Conservation (phyloP, 306 rosid genomes). For the Begonia peltatifolia region DNA sequence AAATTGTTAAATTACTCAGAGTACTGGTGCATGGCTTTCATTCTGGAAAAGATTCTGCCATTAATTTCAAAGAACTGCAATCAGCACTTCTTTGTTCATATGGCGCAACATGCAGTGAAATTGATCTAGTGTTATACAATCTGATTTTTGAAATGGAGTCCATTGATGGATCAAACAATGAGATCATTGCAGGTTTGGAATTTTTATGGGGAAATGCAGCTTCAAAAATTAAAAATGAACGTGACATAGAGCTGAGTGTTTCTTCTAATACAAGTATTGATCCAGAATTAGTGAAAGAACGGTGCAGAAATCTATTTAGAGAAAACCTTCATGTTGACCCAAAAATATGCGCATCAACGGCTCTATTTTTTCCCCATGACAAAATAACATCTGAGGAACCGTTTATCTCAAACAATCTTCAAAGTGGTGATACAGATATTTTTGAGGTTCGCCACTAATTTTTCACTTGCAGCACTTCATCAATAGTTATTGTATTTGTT, state of each 20-base stretch:
- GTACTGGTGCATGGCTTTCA: constrained; percentile 30
- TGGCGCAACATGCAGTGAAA: constrained; percentile 46
- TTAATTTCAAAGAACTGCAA: constrained; percentile 49
- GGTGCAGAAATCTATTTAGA: constrained; percentile 41
- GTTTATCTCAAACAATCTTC: constrained; percentile 21
- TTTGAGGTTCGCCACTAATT: constrained; percentile 19
- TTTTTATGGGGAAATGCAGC: constrained; percentile 41
- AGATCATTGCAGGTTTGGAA: constrained; percentile 21
- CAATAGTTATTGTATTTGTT: neutral
- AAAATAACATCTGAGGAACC: constrained; percentile 30
- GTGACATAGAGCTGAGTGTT: constrained; percentile 20
- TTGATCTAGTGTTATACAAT: constrained; percentile 52
- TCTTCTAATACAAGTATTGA: constrained; percentile 19
- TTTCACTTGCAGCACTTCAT: neutral
- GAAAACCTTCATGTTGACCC: constrained; percentile 65
- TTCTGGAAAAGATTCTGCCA: constrained; percentile 26
- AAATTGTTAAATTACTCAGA: constrained; percentile 51
- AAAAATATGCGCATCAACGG: constrained; percentile 57
- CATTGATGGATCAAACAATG: constrained; percentile 21
- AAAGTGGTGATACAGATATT: constrained; percentile 14
- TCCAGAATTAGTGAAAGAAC: constrained; percentile 44
- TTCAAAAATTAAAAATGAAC: constrained; percentile 26
- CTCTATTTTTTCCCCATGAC: constrained; percentile 59
- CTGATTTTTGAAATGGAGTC: constrained; percentile 53
- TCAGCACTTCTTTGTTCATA: constrained; percentile 51